phyloP scores from a whole-genome alignment of 768 basidiomycete species.

The Polyporus arcularius region DNA sequence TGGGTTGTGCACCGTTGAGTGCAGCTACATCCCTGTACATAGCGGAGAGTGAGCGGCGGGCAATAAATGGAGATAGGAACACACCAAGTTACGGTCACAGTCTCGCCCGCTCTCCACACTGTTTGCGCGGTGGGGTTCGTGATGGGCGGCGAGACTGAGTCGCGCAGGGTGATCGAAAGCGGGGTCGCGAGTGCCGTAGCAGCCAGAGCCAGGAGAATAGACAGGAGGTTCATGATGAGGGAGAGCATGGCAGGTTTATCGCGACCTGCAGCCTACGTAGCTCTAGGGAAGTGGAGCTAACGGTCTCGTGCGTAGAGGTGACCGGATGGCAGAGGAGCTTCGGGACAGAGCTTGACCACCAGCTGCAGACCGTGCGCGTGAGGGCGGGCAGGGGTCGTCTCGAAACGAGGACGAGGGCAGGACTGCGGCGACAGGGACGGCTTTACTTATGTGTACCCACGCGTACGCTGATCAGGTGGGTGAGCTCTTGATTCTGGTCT shows the following conservation, averaged over 20 bases:
- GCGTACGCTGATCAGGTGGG: not conserved
- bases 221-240: not conserved
- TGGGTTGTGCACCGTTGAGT: slow-evolving; percentile 35
- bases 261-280: not conserved
- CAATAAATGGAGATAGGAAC: not conserved
- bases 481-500: not conserved
- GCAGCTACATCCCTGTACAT: slow-evolving; percentile 25
- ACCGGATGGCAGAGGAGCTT: not conserved
- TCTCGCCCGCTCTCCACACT: slow-evolving; percentile 40
- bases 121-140: slow-evolving; percentile 36
- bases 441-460: not conserved
- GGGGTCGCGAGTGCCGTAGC: slow-evolving; percentile 12
- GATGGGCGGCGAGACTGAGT: slow-evolving; percentile 39
- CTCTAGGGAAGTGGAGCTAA: not conserved
- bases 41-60: not conserved
- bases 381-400: not conserved
- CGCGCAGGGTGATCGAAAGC: slow-evolving; percentile 12
- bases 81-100: slow-evolving; percentile 47
- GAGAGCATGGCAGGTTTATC: slow-evolving; percentile 7
- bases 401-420: not conserved
- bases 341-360: not conserved
- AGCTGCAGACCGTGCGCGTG: not conserved
- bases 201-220: slow-evolving; percentile 7
- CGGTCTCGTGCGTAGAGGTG: not conserved
- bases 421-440: not conserved